Conservation (phyloP, 768 basidiomycete genomes). For the Auriscalpium orientale region DNA sequence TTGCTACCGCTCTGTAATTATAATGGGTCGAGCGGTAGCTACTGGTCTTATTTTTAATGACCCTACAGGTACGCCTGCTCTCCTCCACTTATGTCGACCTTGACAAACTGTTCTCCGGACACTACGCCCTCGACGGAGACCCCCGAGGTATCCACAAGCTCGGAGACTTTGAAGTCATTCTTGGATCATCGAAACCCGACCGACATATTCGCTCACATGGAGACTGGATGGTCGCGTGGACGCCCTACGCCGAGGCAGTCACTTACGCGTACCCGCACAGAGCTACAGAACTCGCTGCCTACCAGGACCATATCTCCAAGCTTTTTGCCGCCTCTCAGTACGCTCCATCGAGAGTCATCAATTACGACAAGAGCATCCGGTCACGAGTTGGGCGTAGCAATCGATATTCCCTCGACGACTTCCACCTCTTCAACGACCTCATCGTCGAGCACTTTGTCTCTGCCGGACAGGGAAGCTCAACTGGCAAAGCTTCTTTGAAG, state of each 20-base stretch:
- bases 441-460: constrained; percentile 1
- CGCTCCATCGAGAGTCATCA: constrained; percentile 19
- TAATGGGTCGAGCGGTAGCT: no score
- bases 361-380: constrained; percentile 25
- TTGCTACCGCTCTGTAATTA: no score
- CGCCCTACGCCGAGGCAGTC: constrained; percentile 9
- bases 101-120: constrained; percentile 18
- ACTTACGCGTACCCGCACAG: constrained; percentile 23
- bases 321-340: constrained; percentile 16
- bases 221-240: constrained; percentile 23
- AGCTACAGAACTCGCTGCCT: constrained; percentile 19
- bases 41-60: no score
- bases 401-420: constrained; percentile 17
- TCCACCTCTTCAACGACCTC: constrained; percentile 6
- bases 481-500: neutral
- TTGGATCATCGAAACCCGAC: constrained; percentile 6
- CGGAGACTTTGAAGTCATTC: constrained; percentile 14
- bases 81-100: constrained; percentile 22
- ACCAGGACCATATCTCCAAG: constrained; percentile 18
- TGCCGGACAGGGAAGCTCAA: neutral
- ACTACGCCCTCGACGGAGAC: constrained; percentile 10
- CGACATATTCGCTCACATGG: constrained; percentile 10
- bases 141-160: constrained; percentile 10
- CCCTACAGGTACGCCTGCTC: no score
- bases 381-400: constrained; percentile 16